Conservation (phyloP, 345 rosid species). For the Boechera stricta region DNA sequence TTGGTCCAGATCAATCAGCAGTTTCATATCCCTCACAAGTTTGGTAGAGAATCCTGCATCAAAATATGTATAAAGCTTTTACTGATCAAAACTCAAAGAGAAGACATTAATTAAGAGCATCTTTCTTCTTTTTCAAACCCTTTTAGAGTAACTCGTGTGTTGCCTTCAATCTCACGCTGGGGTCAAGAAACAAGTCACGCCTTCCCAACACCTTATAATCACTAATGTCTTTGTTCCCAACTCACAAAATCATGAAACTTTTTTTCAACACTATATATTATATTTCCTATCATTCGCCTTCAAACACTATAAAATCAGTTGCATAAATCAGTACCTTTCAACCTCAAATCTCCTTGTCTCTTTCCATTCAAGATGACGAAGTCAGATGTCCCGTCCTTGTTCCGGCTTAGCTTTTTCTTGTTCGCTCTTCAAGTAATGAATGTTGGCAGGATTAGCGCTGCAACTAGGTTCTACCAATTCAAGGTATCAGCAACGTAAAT, state of each 20-base stretch:
- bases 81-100: conserved; percentile 27
- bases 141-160: conserved; percentile 42
- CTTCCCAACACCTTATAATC: conserved; percentile 64
- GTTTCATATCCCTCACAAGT: background rate
- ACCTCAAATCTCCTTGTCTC: conserved; percentile 22
- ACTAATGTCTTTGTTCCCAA: conserved; percentile 53
- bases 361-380: conserved; percentile 46
- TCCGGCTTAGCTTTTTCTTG: conserved; percentile 49
- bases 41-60: conserved; percentile 34
- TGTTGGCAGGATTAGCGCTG: conserved; percentile 49
- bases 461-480: conserved; percentile 78
- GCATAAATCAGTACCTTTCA: conserved; percentile 21
- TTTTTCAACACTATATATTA: conserved; percentile 45
- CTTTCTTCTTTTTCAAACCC: conserved; percentile 15
- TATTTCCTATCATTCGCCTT: conserved; percentile 18
- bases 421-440: conserved; percentile 44
- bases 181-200: conserved; percentile 62
- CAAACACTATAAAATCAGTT: conserved; percentile 34
- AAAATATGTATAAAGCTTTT: conserved; percentile 24
- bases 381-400: conserved; percentile 39
- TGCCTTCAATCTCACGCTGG: conserved; percentile 55
- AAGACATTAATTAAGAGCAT: conserved; percentile 7
- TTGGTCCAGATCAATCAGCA: conserved; percentile 14
- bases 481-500: conserved; percentile 52
- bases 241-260: conserved; percentile 60